Evolutionary conservation across 495 filamentous ascomycete species (phyloP), one percentile per base, ranked within the genome.

Genomic region (Thermochaetoides thermophila): DNA sequence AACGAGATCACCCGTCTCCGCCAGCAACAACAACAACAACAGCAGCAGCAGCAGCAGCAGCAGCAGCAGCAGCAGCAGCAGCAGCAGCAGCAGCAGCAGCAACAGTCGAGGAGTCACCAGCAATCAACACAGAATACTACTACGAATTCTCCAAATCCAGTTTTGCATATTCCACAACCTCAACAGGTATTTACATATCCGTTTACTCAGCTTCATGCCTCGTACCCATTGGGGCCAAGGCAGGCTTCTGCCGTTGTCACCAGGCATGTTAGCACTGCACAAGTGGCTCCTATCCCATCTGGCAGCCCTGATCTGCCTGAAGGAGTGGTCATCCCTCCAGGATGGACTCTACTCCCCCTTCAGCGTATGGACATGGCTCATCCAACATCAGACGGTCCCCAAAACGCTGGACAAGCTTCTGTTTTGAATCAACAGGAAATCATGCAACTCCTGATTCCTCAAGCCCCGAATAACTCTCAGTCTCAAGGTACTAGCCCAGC

Each of bases 261-360:
- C n/a, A 53, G 68, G 34, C 56, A 66, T 44, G 50, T 52, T 23
- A 60, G 40, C 10, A 33, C 52, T 21, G 45, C 58, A 20, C 50
- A 58, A 18, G 53, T 58, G 14, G 42, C 57, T 14, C 54, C 72
- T 6, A 64, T 84, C 35, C 61, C 66, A 15, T 55, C 78, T 10
- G 79, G 76, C 13, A 76, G 81, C 46, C 49, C 70, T 15, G 71
- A 78, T 26, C 59, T 87, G 13, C 82, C 82, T 3, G 69, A 74
- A 24, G 81, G 83, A 7, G 60, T 87, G 10, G 68, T 56, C 9
- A 69, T 91, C 18, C 83, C 83, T 2, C 61, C 68, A 25, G 82
- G 82, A 5, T 91, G 82, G 82, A 75, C 71, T 15, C 50, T 91
- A 17, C 56, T 79, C 20, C 79, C 79, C 32, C 61, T 84, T 8